phyloP scores from a whole-genome alignment of 2,329 filamentous ascomycete genomes.

The Tolypocladium capitatum region DNA sequence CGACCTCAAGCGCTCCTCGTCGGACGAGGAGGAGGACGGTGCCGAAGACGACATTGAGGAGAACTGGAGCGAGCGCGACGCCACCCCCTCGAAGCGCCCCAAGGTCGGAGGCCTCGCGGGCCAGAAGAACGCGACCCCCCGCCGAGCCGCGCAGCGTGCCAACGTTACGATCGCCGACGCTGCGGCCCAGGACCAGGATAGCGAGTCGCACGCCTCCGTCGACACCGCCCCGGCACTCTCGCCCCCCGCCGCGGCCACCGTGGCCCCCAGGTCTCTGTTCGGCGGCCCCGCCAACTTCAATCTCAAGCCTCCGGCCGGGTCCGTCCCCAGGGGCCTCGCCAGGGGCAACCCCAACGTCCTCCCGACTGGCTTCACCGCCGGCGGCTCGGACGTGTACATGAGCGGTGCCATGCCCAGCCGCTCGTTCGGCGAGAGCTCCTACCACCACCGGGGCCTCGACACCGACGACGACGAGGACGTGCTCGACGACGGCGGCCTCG shows the following conservation, averaged over 20 bases:
- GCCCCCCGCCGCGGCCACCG: background rate
- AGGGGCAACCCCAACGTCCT: background rate
- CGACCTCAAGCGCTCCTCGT: constrained; percentile 13
- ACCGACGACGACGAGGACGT: constrained; percentile 4
- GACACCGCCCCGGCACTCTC: constrained; percentile 3
- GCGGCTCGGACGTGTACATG: constrained; percentile 6
- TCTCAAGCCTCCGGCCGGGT: background rate
- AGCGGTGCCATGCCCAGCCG: background rate
- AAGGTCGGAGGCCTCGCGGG: constrained; percentile 14
- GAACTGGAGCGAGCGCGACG: constrained; percentile 19
- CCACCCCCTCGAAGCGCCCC: constrained; percentile 23
- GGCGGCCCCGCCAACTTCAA: background rate
- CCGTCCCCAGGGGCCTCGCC: no score
- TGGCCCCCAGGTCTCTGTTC: constrained; percentile 2
- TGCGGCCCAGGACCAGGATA: constrained; percentile 13
- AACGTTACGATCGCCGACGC: constrained; percentile 20
- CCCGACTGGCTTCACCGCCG: constrained; percentile 2
- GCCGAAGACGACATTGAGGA: constrained; percentile 14
- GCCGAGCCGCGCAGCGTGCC: constrained; percentile 18
- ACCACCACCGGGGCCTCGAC: background rate
- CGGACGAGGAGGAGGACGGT: constrained; percentile 14
- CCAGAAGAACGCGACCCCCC: constrained; percentile 14
- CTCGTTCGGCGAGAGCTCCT: background rate
- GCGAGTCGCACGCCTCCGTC: constrained; percentile 14
- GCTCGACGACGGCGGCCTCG: constrained; percentile 12